Evolutionary conservation across 2,329 filamentous ascomycete genomes (phyloP).

Genomic region (Pestalotiopsis sp.): DNA sequence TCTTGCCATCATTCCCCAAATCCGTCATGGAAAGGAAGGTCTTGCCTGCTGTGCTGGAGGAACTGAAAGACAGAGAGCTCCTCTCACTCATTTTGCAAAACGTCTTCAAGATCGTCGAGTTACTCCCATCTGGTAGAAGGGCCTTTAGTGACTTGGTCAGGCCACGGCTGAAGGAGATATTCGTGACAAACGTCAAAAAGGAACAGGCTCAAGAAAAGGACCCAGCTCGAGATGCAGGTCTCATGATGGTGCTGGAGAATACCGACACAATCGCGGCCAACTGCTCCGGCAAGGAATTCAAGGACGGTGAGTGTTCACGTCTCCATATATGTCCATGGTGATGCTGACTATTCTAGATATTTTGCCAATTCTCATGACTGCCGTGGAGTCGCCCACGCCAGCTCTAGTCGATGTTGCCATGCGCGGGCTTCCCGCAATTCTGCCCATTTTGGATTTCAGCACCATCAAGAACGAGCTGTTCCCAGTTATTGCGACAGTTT

Average conservation of each 20-base stretch:
- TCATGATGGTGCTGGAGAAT: conserved; percentile 90
- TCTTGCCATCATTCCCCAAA: conserved; percentile 89
- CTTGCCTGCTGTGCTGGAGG: conserved; percentile 84
- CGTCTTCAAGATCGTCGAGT: conserved; percentile 84
- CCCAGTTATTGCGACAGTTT: conserved; percentile 86
- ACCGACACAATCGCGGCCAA: conserved; percentile 76
- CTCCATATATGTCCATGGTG: background rate
- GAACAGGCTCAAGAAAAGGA: conserved; percentile 72
- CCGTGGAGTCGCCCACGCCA: conserved; percentile 87
- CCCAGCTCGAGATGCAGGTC: conserved; percentile 79
- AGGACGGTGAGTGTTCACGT: conserved; percentile 68
- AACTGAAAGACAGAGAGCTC: conserved; percentile 89
- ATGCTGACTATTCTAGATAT: conserved; percentile 62
- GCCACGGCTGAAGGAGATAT: conserved; percentile 82
- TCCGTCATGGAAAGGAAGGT: conserved; percentile 95
- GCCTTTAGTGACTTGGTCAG: conserved; percentile 85
- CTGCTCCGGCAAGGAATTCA: conserved; percentile 89
- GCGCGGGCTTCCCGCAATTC: conserved; percentile 74
- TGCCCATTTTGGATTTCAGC: conserved; percentile 90
- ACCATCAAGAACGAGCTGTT: conserved; percentile 98
- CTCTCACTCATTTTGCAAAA: conserved; percentile 87
- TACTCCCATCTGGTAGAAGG: conserved; percentile 76
- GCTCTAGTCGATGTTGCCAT: conserved; percentile 86
- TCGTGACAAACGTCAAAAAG: conserved; percentile 64
- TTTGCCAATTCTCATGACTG: conserved; percentile 80